Conservation (phyloP, 495 filamentous ascomycete genomes). For the Aspergillus coremiiformis region DNA sequence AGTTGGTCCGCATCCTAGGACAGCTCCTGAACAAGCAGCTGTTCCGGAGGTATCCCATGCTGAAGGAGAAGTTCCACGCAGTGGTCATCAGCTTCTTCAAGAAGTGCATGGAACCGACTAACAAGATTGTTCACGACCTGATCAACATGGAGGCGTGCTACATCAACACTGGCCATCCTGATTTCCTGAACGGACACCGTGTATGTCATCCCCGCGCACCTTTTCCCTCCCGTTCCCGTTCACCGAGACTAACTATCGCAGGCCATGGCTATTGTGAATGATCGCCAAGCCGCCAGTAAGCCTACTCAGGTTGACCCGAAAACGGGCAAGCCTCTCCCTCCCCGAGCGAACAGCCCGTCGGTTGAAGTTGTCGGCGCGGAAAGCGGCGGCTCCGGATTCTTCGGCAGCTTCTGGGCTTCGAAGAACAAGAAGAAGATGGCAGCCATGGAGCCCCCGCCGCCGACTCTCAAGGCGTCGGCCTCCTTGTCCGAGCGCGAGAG, state of each 20-base stretch:
- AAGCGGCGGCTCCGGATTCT: constrained; percentile 68
- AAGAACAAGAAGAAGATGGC: constrained; percentile 99
- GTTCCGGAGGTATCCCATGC: constrained; percentile 81
- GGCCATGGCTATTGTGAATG: constrained; percentile 97
- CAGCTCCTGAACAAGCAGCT: constrained; percentile 83
- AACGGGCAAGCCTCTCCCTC: constrained; percentile 89
- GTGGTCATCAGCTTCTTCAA: constrained; percentile 98
- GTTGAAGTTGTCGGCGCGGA: constrained; percentile 48
- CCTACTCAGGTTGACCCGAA: constrained; percentile 98
- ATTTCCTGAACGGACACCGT: constrained; percentile 93
- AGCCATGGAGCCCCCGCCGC: constrained; percentile 92
- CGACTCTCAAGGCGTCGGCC: constrained; percentile 87
- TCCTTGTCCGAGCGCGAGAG: constrained; percentile 85
- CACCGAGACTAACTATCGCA: constrained; percentile 22
- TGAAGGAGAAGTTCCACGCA: constrained; percentile 94
- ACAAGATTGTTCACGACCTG: constrained; percentile 90
- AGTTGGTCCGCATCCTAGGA: constrained; percentile 89
- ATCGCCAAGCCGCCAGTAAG: constrained; percentile 69
- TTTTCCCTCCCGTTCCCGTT: not conserved
- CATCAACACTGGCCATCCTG: constrained; percentile 97
- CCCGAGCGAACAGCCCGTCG: constrained; percentile 60
- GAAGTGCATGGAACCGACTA: constrained; percentile 93
- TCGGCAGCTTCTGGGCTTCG: constrained; percentile 92
- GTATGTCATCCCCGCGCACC: constrained; percentile 33
- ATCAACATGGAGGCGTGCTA: constrained; percentile 95